Evolutionary conservation across 345 rosid genomes (phyloP).

Genomic region (Murraya koenigii): DNA sequence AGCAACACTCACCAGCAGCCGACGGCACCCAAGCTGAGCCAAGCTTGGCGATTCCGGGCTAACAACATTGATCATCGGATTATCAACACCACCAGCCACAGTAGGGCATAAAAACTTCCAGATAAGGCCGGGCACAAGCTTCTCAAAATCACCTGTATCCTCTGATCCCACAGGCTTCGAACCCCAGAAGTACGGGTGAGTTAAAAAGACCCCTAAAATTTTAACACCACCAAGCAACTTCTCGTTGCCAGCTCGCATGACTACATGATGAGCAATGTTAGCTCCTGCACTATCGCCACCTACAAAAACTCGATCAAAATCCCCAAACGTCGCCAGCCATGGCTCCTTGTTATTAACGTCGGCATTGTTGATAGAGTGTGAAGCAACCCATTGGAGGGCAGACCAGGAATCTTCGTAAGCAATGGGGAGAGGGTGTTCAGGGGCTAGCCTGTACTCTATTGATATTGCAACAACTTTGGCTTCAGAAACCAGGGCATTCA

Average conservation of each 20-base stretch:
- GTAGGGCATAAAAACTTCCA: conserved; percentile 37
- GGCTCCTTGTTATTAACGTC: conserved; percentile 24
- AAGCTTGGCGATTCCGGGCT: conserved; percentile 31
- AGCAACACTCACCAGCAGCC: conserved; percentile 35
- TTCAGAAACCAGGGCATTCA: conserved; percentile 24
- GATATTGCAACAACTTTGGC: conserved; percentile 37
- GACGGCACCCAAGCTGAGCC: conserved; percentile 24
- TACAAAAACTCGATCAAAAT: conserved; percentile 29
- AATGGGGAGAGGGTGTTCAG: conserved; percentile 37
- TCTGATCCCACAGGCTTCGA: conserved; percentile 43
- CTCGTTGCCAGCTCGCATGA: conserved; percentile 30
- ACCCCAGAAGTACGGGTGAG: conserved; percentile 55
- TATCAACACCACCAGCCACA: conserved; percentile 27
- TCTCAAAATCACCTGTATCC: not conserved
- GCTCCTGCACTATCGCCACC: conserved; percentile 53
- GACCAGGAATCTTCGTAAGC: conserved; percentile 46
- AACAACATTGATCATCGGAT: conserved; percentile 39
- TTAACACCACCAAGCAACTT: conserved; percentile 20
- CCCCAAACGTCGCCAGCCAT: conserved; percentile 36
- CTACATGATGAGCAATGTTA: conserved; percentile 31
- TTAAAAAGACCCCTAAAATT: conserved; percentile 31
- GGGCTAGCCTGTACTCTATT: conserved; percentile 45
- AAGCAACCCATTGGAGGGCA: conserved; percentile 41
- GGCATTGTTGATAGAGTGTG: conserved; percentile 13
- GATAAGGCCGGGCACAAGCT: not conserved